These are phyloP conservation scores for Neurospora sp. DNA, from an alignment of 495 filamentous ascomycete genomes.

Conservation along the genomic window DNA sequence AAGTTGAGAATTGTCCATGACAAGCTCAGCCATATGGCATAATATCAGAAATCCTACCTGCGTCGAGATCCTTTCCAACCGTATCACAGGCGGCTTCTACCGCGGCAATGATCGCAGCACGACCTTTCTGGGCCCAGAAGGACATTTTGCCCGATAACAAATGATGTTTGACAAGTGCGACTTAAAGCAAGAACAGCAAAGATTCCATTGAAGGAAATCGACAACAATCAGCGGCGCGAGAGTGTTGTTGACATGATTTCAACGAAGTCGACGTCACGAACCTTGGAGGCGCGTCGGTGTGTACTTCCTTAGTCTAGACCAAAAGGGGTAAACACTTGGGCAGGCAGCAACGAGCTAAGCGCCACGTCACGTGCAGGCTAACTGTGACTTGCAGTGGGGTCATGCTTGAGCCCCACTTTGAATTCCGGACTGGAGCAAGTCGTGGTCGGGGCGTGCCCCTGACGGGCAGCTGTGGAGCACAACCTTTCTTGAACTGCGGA, in stretches of 20 bases:
- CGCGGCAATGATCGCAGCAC: conserved; percentile 29
- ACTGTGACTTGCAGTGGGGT: not conserved
- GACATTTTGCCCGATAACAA: conserved; percentile 17
- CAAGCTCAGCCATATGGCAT: not conserved
- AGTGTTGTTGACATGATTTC: not conserved
- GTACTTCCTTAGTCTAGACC: not conserved
- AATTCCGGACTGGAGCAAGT: not conserved
- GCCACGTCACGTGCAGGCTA: not conserved
- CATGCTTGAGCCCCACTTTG: not conserved
- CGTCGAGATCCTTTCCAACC: conserved; percentile 24
- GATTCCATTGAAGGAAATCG: not conserved
- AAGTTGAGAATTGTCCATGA: not conserved
- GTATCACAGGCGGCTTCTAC: conserved; percentile 29
- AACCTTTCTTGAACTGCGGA: not conserved
- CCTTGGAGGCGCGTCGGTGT: not conserved
- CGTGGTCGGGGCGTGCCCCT: too few species aligned
- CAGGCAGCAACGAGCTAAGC: not conserved
- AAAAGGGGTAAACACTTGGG: not conserved
- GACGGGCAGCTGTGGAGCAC: not conserved
- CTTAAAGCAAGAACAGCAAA: not conserved
- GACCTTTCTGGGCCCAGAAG: conserved; percentile 29
- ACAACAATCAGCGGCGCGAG: not conserved
- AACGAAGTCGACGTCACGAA: not conserved
- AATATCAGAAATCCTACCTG: conserved; percentile 11
- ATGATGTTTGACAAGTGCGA: not conserved